A percentile compares a stretch with the other conserved stretches of the same genome.
These are phyloP conservation scores for Multifurca ochricompacta DNA, from an alignment of 768 basidiomycete species.

Conservation along the genomic window DNA sequence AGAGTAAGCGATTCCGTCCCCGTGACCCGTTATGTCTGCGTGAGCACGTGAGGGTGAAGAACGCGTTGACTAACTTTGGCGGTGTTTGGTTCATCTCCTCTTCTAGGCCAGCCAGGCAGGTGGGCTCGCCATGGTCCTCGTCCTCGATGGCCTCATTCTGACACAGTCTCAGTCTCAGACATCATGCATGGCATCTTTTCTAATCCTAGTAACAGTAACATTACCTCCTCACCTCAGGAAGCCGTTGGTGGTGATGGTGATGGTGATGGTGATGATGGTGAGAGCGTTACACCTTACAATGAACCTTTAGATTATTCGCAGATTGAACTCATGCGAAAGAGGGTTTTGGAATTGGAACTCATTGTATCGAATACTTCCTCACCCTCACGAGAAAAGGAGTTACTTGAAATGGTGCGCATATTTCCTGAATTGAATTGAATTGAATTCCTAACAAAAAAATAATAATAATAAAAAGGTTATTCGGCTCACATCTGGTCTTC, in stretches of 20 bases:
- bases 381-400: slow-evolving; percentile 39
- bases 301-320: slow-evolving; percentile 40
- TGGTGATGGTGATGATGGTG: slow-evolving; percentile 24
- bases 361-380: slow-evolving; percentile 27
- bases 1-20: slow-evolving; percentile 20
- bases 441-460: not conserved
- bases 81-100: slow-evolving; percentile 21
- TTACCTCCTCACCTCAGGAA: slow-evolving; percentile 24
- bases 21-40: slow-evolving; percentile 24
- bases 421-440: not conserved
- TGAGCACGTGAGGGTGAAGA: slow-evolving; percentile 27
- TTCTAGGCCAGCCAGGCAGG: too few species aligned
- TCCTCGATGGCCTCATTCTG: slow-evolving; percentile 34
- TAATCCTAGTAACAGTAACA: too few species aligned
- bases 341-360: slow-evolving; percentile 39
- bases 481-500: slow-evolving; percentile 37
- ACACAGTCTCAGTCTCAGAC: slow-evolving; percentile 49
- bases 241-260: too few species aligned
- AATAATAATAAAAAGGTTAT: slow-evolving; percentile 33
- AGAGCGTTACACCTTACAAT: slow-evolving; percentile 28
- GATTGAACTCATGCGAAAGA: slow-evolving; percentile 40
- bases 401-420: slow-evolving; percentile 47
- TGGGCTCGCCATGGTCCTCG: slow-evolving; percentile 28
- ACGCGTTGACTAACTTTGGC: slow-evolving; percentile 28
- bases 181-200: slow-evolving; percentile 49